Conservation (phyloP, 2,329 filamentous ascomycete genomes). For the Metarhizium sp. region DNA sequence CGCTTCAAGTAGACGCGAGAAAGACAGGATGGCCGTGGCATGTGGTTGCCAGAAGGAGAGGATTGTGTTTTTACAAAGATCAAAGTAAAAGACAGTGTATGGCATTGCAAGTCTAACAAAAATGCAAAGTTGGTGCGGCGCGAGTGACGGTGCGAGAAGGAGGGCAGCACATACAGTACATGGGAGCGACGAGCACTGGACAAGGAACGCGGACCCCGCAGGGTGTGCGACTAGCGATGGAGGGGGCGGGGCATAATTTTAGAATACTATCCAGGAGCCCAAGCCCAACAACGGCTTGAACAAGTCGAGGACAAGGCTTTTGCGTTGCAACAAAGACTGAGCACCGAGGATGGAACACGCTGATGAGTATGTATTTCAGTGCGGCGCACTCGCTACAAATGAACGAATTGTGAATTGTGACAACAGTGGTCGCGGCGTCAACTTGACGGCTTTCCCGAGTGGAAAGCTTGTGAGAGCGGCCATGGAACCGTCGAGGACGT, state of each 20-base stretch:
- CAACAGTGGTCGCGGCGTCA: too few species aligned
- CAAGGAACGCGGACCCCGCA: background rate
- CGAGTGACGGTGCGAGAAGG: background rate
- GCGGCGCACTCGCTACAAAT: too few species aligned
- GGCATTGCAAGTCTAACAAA: background rate
- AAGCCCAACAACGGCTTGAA: background rate
- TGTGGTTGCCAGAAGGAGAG: too few species aligned
- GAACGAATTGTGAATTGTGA: too few species aligned
- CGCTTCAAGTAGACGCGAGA: too few species aligned
- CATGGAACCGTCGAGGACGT: background rate
- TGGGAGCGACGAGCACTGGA: background rate
- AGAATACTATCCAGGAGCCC: background rate
- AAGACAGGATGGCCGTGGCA: too few species aligned
- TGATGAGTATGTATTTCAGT: too few species aligned
- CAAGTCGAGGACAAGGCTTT: background rate
- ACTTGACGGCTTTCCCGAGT: too few species aligned
- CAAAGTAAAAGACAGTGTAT: background rate
- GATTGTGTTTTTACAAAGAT: background rate
- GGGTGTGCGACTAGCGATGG: background rate
- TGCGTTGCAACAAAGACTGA: background rate
- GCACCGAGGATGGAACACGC: too few species aligned
- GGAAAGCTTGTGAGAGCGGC: background rate
- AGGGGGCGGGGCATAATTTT: background rate
- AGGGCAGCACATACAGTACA: background rate
- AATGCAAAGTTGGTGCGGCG: background rate